Conservation (phyloP, 805 yeast genomes). For the Kodamaea fukazawae region DNA sequence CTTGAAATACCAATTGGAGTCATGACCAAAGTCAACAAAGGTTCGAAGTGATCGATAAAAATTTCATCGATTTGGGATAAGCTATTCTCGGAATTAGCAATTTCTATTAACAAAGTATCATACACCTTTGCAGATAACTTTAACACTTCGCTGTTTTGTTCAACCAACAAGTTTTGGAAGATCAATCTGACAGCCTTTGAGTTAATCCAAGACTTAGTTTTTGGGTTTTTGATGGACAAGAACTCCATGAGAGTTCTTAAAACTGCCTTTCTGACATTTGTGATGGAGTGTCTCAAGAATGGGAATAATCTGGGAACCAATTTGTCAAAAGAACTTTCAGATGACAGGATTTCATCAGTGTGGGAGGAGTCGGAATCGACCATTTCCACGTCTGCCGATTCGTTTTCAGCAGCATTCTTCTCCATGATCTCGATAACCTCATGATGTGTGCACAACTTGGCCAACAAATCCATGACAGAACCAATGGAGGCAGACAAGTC, state of each 20-base stretch:
- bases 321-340: constrained; percentile 57
- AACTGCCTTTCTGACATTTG: constrained; percentile 87
- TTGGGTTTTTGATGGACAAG: constrained; percentile 52
- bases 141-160: constrained; percentile 77
- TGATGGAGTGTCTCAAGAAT: constrained; percentile 88
- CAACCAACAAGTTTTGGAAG: constrained; percentile 84
- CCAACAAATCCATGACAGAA: constrained; percentile 89
- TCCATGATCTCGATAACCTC: constrained; percentile 74
- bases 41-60: constrained; percentile 55
- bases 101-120: constrained; percentile 50
- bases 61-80: constrained; percentile 48
- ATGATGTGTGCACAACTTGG: constrained; percentile 79
- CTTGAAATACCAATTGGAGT: constrained; percentile 96
- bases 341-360: constrained; percentile 18
- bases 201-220: constrained; percentile 69
- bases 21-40: constrained; percentile 66
- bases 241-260: constrained; percentile 78
- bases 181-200: constrained; percentile 69
- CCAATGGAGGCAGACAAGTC: constrained; percentile 95
- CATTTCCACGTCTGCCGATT: constrained; percentile 17
- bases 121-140: constrained; percentile 63
- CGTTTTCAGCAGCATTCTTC: constrained; percentile 50
- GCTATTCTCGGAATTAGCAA: constrained; percentile 22
- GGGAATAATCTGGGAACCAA: constrained; percentile 92
- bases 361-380: constrained; percentile 5